Evolutionary conservation across 2,329 filamentous ascomycete genomes (phyloP).

Genomic region (Diaporthe citriasiana): DNA sequence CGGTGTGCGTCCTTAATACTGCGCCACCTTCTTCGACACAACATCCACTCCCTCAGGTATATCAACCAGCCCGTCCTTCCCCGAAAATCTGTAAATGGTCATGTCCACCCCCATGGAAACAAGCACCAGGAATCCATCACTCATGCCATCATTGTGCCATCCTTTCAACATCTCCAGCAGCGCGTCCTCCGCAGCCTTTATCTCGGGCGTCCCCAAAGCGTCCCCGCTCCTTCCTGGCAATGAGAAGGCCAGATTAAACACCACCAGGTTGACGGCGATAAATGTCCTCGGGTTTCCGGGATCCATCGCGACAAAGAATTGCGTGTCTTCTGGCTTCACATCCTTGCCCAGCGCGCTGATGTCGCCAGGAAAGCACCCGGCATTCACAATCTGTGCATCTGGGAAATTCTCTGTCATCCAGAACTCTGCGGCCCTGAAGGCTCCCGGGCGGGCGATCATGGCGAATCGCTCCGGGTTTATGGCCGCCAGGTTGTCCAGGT

Average conservation of each 20-base stretch:
- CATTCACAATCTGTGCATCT: slow-evolving; percentile 2
- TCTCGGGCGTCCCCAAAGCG: not conserved
- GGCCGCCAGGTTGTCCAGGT: not conserved
- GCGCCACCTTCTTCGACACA: not conserved
- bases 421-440: not conserved
- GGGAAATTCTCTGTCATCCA: slow-evolving; percentile 16
- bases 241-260: not conserved
- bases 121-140: not conserved
- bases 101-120: slow-evolving; percentile 14
- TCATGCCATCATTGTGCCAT: slow-evolving; percentile 12
- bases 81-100: not conserved
- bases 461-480: not conserved
- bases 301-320: slow-evolving; percentile 18
- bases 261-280: not conserved
- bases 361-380: slow-evolving; percentile 2
- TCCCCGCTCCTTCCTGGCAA: not conserved
- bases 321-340: not conserved
- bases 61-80: slow-evolving; percentile 1
- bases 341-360: not conserved
- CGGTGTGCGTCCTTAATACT: not conserved
- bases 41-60: not conserved
- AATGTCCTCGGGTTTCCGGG: slow-evolving; percentile 2
- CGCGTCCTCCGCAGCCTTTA: not conserved
- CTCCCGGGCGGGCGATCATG: not conserved
- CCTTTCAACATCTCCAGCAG: not conserved